A percentile compares a stretch with the other conserved stretches of the same genome.
phyloP scores from a whole-genome alignment of 768 basidiomycete species.

The Auricularia heimuer region DNA sequence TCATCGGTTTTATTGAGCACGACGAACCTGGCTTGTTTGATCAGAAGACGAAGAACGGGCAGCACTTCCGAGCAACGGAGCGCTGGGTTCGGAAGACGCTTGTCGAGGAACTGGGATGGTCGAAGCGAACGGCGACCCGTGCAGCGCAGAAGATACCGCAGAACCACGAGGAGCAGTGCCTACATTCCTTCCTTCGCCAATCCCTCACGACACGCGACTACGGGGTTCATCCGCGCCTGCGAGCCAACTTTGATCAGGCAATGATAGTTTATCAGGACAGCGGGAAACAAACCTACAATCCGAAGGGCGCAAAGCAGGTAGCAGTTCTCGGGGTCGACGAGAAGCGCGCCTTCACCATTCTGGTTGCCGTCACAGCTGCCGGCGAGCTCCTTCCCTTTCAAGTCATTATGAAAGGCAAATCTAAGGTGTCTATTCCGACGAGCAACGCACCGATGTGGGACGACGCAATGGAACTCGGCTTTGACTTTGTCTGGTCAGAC shows the following conservation, averaged over 20 bases:
- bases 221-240: slow-evolving; percentile 18
- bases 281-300: slow-evolving; percentile 20
- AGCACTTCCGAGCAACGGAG: slow-evolving; percentile 20
- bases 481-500: slow-evolving; percentile 18
- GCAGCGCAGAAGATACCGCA: slow-evolving; percentile 28
- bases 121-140: slow-evolving; percentile 18
- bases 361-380: slow-evolving; percentile 22
- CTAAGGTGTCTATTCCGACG: slow-evolving; percentile 17
- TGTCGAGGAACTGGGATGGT: slow-evolving; percentile 18
- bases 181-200: slow-evolving; percentile 14
- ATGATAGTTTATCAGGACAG: slow-evolving; percentile 20
- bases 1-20: slow-evolving; percentile 19
- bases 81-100: slow-evolving; percentile 18
- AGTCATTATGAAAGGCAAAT: slow-evolving; percentile 25
- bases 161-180: slow-evolving; percentile 17
- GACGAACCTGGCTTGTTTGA: slow-evolving; percentile 20
- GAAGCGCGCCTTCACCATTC: slow-evolving; percentile 32
- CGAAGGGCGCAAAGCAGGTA: slow-evolving; percentile 27
- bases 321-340: slow-evolving; percentile 26
- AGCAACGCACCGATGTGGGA: slow-evolving; percentile 9
- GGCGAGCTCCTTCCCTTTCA: slow-evolving; percentile 30
- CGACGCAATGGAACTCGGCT: slow-evolving; percentile 16
- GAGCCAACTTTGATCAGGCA: slow-evolving; percentile 30
- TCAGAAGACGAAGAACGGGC: slow-evolving; percentile 16
- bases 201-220: slow-evolving; percentile 19